phyloP scores from a whole-genome alignment of 306 rosid genomes.

The Cucurbita argyrosperma region DNA sequence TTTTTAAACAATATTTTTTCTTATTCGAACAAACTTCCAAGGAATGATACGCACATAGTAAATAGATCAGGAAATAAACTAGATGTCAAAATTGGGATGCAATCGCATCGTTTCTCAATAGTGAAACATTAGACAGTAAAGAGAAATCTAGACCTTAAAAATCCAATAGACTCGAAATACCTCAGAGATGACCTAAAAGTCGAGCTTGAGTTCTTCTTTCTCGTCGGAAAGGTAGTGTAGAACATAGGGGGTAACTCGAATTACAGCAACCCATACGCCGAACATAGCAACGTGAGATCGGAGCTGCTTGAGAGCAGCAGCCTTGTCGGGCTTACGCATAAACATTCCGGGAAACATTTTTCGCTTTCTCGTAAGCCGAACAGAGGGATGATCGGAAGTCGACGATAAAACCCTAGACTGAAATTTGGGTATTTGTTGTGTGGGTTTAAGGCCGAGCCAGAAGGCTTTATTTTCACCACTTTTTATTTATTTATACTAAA shows the following conservation, averaged over 20 bases:
- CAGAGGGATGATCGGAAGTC: background rate
- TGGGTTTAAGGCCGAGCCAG: background rate
- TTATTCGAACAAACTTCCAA: background rate
- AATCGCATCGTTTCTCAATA: background rate
- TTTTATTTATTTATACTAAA: background rate
- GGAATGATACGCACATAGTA: background rate
- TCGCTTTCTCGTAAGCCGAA: background rate
- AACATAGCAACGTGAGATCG: slow-evolving; percentile 63
- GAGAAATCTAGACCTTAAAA: background rate
- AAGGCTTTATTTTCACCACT: background rate
- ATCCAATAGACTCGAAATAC: background rate
- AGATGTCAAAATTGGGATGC: background rate
- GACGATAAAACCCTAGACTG: slow-evolving; percentile 1
- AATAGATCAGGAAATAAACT: background rate
- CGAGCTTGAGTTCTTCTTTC: slow-evolving; percentile 70
- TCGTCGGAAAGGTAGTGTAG: slow-evolving; percentile 57
- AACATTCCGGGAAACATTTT: slow-evolving; percentile 89
- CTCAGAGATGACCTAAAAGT: slow-evolving; percentile 20
- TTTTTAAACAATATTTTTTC: background rate
- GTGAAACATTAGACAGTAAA: background rate
- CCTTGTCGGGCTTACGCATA: slow-evolving; percentile 87
- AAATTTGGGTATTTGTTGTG: background rate
- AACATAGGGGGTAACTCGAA: slow-evolving; percentile 70
- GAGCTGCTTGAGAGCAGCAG: slow-evolving; percentile 71
- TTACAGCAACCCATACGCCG: slow-evolving; percentile 69